Conservation (phyloP, 2,329 filamentous ascomycete genomes). For the Arthroderma uncinatum region DNA sequence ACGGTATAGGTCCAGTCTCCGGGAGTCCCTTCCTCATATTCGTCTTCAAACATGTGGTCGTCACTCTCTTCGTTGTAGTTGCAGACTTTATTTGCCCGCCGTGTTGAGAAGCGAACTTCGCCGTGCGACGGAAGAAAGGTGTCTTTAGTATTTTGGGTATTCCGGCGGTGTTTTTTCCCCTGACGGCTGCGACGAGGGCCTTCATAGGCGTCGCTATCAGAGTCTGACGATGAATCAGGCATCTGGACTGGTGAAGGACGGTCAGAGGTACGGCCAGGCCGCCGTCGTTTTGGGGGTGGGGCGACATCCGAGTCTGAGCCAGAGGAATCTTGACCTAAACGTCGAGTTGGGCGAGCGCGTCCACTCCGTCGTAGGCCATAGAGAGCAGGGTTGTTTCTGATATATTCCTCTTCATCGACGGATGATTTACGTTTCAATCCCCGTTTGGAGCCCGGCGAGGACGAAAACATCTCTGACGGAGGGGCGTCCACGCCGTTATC, state of each 20-base stretch:
- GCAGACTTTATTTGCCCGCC: conserved; percentile 64
- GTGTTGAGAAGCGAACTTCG: conserved; percentile 85
- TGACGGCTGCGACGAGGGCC: conserved; percentile 58
- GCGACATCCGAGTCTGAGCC: conserved; percentile 62
- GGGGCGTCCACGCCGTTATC: conserved; percentile 31
- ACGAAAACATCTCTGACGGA: conserved; percentile 3
- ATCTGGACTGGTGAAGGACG: conserved; percentile 37
- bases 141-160: conserved; percentile 54
- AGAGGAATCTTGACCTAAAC: conserved; percentile 51
- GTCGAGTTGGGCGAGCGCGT: conserved; percentile 51
- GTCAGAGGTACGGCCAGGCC: conserved; percentile 34
- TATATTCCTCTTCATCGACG: conserved; percentile 68
- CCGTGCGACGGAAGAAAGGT: conserved; percentile 55
- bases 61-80: conserved; percentile 59
- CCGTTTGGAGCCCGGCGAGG: conserved; percentile 50
- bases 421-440: conserved; percentile 62
- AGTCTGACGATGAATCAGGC: conserved; percentile 54
- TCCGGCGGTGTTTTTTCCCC: conserved; percentile 61
- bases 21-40: conserved; percentile 51
- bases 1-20: conserved; percentile 55
- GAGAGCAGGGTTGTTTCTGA: conserved; percentile 82
- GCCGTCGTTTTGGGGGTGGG: conserved; percentile 38
- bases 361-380: conserved; percentile 89
- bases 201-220: conserved; percentile 61
- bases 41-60: conserved; percentile 45